phyloP scores from a whole-genome alignment of 306 rosid genomes.

The Pterocarpus santalinus region DNA sequence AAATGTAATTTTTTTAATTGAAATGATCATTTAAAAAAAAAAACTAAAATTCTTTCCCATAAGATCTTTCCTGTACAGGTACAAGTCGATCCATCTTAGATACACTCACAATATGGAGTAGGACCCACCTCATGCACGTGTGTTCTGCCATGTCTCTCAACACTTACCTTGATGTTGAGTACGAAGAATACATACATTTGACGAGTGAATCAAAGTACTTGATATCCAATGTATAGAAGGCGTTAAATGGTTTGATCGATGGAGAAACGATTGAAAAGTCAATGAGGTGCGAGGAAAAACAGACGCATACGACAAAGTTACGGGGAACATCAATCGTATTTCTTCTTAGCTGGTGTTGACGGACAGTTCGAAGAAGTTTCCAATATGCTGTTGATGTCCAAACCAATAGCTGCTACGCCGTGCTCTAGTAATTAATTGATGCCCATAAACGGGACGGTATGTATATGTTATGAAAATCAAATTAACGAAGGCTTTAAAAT shows the following conservation, averaged over 20 bases:
- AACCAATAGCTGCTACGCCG: neutral
- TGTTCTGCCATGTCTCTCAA: too few species aligned
- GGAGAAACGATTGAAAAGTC: too few species aligned
- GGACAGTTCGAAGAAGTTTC: neutral
- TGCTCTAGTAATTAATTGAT: too few species aligned
- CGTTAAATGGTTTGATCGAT: neutral
- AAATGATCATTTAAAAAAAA: too few species aligned
- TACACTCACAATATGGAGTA: too few species aligned
- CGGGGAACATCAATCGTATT: neutral
- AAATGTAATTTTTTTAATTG: too few species aligned
- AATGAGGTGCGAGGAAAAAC: neutral
- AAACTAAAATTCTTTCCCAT: too few species aligned
- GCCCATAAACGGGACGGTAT: too few species aligned
- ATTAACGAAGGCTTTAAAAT: neutral
- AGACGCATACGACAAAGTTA: neutral
- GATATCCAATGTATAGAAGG: too few species aligned
- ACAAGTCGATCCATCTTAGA: too few species aligned
- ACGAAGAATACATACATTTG: neutral
- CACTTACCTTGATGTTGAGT: neutral
- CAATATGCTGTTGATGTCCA: neutral
- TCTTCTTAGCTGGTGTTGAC: neutral
- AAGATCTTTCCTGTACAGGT: too few species aligned
- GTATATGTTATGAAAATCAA: neutral
- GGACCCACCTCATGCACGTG: too few species aligned
- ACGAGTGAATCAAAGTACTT: neutral